These are phyloP conservation scores for Nasturtium officinale DNA, from an alignment of 345 rosid species.

Conservation along the genomic window DNA sequence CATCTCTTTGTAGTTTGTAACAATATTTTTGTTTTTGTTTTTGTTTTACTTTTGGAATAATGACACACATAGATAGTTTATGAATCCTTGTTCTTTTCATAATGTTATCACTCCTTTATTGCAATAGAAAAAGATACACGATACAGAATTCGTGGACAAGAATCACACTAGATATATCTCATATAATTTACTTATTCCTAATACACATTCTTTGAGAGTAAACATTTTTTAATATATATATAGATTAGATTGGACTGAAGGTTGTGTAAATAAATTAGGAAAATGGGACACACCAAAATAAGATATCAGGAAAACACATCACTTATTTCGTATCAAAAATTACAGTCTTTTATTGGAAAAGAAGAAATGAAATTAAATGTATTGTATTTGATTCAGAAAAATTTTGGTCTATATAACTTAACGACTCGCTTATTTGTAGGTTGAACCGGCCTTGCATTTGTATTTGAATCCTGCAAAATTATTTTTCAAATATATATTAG, in stretches of 20 bases:
- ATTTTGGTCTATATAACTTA: conserved; percentile 50
- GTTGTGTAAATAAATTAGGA: neutral
- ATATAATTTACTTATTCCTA: neutral
- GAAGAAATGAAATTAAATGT: neutral
- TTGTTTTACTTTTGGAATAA: neutral
- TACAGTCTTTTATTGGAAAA: neutral
- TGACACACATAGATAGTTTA: neutral
- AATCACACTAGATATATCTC: neutral
- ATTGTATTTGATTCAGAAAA: conserved; percentile 19
- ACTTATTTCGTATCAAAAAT: neutral
- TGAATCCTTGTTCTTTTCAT: neutral
- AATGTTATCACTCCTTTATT: neutral
- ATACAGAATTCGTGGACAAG: neutral
- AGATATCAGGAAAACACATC: neutral
- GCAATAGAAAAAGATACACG: neutral
- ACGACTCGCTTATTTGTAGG: conserved; percentile 49
- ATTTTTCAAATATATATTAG: neutral
- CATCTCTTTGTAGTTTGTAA: conserved; percentile 1
- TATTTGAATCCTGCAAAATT: conserved; percentile 32
- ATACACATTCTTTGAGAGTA: neutral
- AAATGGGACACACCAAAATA: neutral
- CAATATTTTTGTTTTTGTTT: neutral
- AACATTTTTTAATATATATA: neutral
- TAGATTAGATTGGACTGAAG: neutral
- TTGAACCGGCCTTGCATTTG: conserved; percentile 74